phyloP scores from a whole-genome alignment of 2,329 filamentous ascomycete species.

The Penicillium sp. region DNA sequence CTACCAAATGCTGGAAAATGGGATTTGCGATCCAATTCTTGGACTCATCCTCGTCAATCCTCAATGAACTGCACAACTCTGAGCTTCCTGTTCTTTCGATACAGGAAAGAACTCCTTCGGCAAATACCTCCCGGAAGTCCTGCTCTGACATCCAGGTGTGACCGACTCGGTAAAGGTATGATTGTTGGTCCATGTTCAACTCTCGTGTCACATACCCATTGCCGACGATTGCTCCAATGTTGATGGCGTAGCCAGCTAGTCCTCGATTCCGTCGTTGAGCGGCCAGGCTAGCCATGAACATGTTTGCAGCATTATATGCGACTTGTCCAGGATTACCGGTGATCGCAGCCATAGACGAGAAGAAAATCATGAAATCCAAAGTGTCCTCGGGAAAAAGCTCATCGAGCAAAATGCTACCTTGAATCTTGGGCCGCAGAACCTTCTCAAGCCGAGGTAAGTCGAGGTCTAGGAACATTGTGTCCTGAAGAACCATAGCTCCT shows the following conservation, averaged over 20 bases:
- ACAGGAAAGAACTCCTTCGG: constrained; percentile 30
- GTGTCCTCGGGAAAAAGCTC: constrained; percentile 24
- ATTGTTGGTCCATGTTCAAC: constrained; percentile 23
- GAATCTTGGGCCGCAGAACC: constrained; percentile 37
- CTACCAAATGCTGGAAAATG: constrained; percentile 23
- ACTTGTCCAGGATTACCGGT: constrained; percentile 35
- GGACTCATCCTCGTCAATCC: constrained; percentile 24
- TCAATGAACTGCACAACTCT: constrained; percentile 19
- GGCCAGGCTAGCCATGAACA: constrained; percentile 37
- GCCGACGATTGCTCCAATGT: constrained; percentile 21
- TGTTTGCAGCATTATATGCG: constrained; percentile 42
- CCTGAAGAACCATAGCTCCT: constrained; percentile 33
- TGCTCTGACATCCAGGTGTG: constrained; percentile 30
- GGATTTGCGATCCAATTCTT: constrained; percentile 23
- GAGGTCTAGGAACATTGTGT: constrained; percentile 31
- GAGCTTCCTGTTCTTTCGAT: constrained; percentile 7
- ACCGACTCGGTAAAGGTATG: constrained; percentile 22
- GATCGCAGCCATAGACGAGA: constrained; percentile 41
- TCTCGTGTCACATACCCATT: constrained; percentile 22
- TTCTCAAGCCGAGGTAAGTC: constrained; percentile 25
- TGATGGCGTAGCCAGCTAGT: constrained; percentile 19
- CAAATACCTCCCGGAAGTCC: constrained; percentile 33
- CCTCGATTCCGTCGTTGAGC: constrained; percentile 16
- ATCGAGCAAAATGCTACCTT: constrained; percentile 21
- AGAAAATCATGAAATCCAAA: constrained; percentile 46